Evolutionary conservation across 1,284 basidiomycete genomes (phyloP).

Genomic region (Ceratobasidium sp.): DNA sequence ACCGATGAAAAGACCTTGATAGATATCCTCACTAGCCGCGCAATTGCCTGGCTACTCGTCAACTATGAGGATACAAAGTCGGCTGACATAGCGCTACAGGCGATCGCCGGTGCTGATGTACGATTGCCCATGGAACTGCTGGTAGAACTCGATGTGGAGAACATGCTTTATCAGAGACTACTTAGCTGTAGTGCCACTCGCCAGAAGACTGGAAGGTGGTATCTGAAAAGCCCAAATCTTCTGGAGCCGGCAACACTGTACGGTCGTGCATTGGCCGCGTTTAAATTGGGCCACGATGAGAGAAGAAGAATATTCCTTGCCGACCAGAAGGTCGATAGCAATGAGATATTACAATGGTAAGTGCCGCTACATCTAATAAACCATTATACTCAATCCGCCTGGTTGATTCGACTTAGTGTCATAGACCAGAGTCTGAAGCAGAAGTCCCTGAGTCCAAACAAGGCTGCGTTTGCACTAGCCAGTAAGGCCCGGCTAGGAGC

Average conservation of each 20-base stretch:
- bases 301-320: too few relatives aligned
- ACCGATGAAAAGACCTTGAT: not conserved
- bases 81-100: not conserved
- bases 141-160: not conserved
- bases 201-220: not conserved
- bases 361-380: not conserved
- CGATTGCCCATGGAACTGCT: not conserved
- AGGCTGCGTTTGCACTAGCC: not conserved
- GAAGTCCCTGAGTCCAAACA: not conserved
- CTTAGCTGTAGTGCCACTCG: not conserved
- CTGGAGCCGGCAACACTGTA: conserved; percentile 12
- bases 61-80: not conserved
- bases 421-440: not conserved
- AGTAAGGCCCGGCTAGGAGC: too few relatives aligned
- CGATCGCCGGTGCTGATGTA: not conserved
- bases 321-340: too few relatives aligned
- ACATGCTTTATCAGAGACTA: not conserved
- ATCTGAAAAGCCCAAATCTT: not conserved
- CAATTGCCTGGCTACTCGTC: not conserved
- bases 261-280: not conserved
- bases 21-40: not conserved
- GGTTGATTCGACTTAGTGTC: not conserved
- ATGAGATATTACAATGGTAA: not conserved
- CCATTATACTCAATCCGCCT: not conserved
- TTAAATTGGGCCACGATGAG: not conserved